Evolutionary conservation across 805 yeast species (phyloP).

Genomic region (Lipomyces yamanashiensis): DNA sequence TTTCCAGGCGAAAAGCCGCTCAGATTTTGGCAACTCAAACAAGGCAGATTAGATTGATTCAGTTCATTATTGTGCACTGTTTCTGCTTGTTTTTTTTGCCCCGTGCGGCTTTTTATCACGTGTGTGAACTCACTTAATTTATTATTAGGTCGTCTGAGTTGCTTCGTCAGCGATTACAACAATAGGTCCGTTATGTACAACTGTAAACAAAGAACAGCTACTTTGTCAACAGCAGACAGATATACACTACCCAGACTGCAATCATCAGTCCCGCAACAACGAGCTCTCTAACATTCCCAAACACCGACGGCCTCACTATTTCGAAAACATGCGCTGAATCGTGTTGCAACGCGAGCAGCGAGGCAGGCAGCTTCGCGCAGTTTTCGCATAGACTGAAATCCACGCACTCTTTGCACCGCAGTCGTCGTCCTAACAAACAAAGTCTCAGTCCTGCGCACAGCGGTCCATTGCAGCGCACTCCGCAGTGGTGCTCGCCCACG

Average conservation of each 20-base stretch:
- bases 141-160: too few species aligned
- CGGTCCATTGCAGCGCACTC: conserved; percentile 5
- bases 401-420: background rate
- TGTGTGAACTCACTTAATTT: too few species aligned
- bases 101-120: too few species aligned
- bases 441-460: background rate
- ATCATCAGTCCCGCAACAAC: background rate
- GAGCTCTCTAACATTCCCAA: background rate
- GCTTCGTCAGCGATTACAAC: too few species aligned
- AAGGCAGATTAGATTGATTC: too few species aligned
- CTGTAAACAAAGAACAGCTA: too few species aligned
- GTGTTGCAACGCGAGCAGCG: background rate
- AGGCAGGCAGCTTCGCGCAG: conserved; percentile 1
- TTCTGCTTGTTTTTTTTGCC: too few species aligned
- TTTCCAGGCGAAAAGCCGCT: too few species aligned
- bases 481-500: conserved; percentile 5
- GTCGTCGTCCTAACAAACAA: conserved; percentile 2
- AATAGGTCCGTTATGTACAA: too few species aligned
- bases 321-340: background rate
- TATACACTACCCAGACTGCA: background rate
- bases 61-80: too few species aligned
- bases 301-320: background rate
- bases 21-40: too few species aligned
- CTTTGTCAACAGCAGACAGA: background rate
- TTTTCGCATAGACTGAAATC: conserved; percentile 9